These are phyloP conservation scores for Penicillium brevicompactum DNA, from an alignment of 2,329 filamentous ascomycete genomes.

Conservation along the genomic window DNA sequence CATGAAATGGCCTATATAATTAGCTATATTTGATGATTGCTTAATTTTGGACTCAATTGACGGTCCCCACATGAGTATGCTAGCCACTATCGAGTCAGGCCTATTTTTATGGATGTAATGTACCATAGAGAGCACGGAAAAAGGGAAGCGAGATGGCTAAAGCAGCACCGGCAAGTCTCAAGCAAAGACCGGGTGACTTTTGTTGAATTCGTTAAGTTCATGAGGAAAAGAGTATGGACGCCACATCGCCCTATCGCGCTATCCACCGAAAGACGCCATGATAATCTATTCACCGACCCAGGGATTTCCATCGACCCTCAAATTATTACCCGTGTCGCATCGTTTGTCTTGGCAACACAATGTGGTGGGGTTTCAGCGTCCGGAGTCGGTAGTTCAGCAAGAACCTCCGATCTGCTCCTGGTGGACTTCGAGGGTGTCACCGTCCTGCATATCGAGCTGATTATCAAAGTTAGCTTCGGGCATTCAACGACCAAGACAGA, in stretches of 20 bases:
- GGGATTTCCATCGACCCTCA: neutral
- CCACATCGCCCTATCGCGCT: neutral
- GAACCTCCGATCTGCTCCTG: slow-evolving; percentile 93
- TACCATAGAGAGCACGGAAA: neutral
- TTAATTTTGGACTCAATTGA: too few relatives aligned
- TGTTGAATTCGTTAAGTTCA: slow-evolving; percentile 25
- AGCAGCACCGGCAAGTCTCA: slow-evolving; percentile 6
- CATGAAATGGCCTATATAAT: too few relatives aligned
- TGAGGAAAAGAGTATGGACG: slow-evolving; percentile 16
- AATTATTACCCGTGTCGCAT: neutral
- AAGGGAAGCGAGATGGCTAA: slow-evolving; percentile 6
- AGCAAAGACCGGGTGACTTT: slow-evolving; percentile 8
- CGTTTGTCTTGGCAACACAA: neutral
- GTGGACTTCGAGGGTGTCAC: slow-evolving; percentile 94
- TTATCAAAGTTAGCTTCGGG: slow-evolving; percentile 13
- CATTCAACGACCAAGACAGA: slow-evolving; percentile 9
- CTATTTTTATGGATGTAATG: neutral
- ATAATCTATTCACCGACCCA: neutral
- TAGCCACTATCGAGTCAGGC: too few relatives aligned
- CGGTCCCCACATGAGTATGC: too few relatives aligned
- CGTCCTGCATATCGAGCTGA: slow-evolving; percentile 94
- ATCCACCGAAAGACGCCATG: slow-evolving; percentile 7
- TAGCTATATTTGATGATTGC: too few relatives aligned
- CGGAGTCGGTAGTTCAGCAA: slow-evolving; percentile 17
- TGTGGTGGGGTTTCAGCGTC: neutral